These are phyloP conservation scores for Begonia peltatifolia DNA, from an alignment of 306 rosid genomes.

Conservation along the genomic window DNA sequence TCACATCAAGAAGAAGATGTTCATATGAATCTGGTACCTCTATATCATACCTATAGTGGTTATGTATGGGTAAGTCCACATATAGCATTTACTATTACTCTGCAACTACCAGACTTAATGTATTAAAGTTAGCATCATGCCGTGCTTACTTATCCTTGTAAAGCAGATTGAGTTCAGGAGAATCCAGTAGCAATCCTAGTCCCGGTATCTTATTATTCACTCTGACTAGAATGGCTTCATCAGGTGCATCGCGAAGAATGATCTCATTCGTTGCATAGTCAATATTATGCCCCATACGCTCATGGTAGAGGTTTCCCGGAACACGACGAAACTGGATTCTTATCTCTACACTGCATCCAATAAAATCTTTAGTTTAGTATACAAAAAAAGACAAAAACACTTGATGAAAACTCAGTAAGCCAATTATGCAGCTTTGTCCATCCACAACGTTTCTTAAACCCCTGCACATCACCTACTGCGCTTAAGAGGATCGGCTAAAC, in stretches of 20 bases:
- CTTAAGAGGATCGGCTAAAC: no score
- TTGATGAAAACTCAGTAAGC: background rate
- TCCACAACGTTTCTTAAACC: no score
- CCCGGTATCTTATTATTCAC: constrained; percentile 95
- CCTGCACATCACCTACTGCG: no score
- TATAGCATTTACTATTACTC: background rate
- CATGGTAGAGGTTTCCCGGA: constrained; percentile 68
- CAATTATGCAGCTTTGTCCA: background rate
- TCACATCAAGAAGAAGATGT: constrained; percentile 80
- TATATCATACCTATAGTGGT: constrained; percentile 41
- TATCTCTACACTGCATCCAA: constrained; percentile 74
- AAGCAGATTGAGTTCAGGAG: constrained; percentile 73
- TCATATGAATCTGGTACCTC: constrained; percentile 88
- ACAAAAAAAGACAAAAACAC: no score
- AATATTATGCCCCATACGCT: constrained; percentile 41
- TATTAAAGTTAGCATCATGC: constrained; percentile 4
- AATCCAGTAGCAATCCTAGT: constrained; percentile 71
- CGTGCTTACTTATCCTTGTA: constrained; percentile 73
- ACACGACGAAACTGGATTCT: constrained; percentile 68
- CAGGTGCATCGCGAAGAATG: constrained; percentile 73
- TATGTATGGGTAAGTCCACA: no score
- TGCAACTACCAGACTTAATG: constrained; percentile 6
- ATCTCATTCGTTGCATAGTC: constrained; percentile 68
- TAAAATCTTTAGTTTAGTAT: no score
- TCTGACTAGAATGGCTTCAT: constrained; percentile 75